Evolutionary conservation across 139 green algal species (phyloP).

Genomic region (Asterochloris erici): DNA sequence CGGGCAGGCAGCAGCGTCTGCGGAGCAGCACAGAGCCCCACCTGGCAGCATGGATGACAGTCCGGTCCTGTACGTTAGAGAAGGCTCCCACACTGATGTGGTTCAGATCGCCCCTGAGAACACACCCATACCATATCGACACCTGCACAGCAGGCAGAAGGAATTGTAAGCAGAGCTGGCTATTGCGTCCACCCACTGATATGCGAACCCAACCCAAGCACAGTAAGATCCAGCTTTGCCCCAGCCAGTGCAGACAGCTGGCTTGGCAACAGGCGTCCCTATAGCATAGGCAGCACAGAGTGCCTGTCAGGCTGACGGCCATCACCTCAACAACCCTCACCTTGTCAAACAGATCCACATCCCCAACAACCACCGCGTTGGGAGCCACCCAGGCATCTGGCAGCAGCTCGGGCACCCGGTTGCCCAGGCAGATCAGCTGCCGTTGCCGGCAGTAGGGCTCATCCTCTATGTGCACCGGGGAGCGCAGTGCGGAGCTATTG

Average conservation of each 20-base stretch:
- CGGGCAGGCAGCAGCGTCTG: background rate
- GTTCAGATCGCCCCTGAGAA: slow-evolving; percentile 88
- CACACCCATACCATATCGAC: slow-evolving; percentile 76
- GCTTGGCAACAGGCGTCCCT: background rate
- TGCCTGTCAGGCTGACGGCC: background rate
- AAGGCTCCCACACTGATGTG: slow-evolving; percentile 69
- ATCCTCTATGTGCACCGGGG: slow-evolving; percentile 28
- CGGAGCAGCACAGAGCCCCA: slow-evolving; percentile 16
- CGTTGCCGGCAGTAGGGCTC: slow-evolving; percentile 58
- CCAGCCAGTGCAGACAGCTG: too few species aligned
- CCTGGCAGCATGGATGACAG: slow-evolving; percentile 85
- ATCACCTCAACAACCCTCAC: slow-evolving; percentile 24
- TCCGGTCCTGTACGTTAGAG: slow-evolving; percentile 71
- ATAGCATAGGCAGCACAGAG: background rate
- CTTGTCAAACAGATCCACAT: slow-evolving; percentile 82
- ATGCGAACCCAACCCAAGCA: background rate
- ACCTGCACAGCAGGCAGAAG: slow-evolving; percentile 42
- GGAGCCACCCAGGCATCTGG: slow-evolving; percentile 77
- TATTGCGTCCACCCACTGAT: background rate
- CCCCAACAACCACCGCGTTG: slow-evolving; percentile 77
- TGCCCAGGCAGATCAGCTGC: slow-evolving; percentile 65
- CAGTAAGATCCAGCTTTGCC: too few species aligned
- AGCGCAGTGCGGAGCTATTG: background rate
- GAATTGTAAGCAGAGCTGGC: background rate
- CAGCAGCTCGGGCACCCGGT: slow-evolving; percentile 54